Base-by-base conservation (phyloP, 1,139 yeast genomes). In the Blastobotrys malaysiensis region DNA sequence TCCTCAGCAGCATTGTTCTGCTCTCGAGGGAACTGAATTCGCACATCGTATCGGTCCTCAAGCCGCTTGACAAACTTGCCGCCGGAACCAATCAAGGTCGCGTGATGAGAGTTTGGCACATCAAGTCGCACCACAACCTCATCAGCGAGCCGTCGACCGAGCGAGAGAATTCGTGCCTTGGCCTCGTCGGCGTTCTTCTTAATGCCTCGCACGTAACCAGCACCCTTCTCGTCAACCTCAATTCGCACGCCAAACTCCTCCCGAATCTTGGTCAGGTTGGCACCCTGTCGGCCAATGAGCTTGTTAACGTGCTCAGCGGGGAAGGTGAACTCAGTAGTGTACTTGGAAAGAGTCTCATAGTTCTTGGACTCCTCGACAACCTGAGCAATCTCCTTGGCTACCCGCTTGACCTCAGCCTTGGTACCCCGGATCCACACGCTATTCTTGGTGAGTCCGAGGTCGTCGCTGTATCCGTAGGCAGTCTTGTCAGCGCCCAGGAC, bases 221-320 rank as follows among this genome's bases (percentile, higher is more conserved):
- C 77, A 16, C 86, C 82, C 57, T 77, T 77, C 50, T 78, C 81
- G 47, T 74, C 76, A 52, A 90, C 84, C 64, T 90, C 96, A 60
- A 95, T 79, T 63, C 79, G 80, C 59, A 88, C 90, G 49, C 85
- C 91, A 65, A 77, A 89, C 67, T 88, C 87, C n/a, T 87, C 89
- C 62, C 86, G 80, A 61, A 89, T 72, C 53, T 81, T 74, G 63
- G 81, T 80, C 68, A 93, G 73, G 67, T 84, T 82, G 46, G 88
- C 74, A 55, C 99, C 99, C 59, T 82, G 88, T 69, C 86, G 87
- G 62, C 99, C 99, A 69, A 95, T 89, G 55, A 95, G 77, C 71
- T 95, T 84, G 46, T 95, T 80, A 57, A 91, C 76, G 49, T 82
- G 80, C 55, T 78, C 74, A 1, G 82, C 71, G 57, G 97, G 96